phyloP scores from a whole-genome alignment of 208 protist genomes.

The Trypanosoma lewisi region DNA sequence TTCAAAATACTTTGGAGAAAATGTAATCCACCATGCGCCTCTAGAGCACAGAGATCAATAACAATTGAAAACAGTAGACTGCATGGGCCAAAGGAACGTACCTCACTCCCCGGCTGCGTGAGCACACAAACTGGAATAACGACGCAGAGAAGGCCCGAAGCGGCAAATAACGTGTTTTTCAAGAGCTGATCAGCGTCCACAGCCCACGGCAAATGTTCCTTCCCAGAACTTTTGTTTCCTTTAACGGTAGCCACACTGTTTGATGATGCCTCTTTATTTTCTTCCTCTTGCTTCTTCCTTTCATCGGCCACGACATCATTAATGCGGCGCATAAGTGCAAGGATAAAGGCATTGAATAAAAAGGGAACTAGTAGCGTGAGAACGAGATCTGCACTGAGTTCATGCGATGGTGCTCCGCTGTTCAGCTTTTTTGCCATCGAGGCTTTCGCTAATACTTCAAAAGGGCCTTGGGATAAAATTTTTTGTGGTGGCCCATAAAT shows the following conservation, averaged over 20 bases:
- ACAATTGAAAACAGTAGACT: slow-evolving; percentile 36
- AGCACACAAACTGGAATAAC: slow-evolving; percentile 30
- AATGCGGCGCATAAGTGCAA: slow-evolving; percentile 25
- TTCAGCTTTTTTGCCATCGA: neutral
- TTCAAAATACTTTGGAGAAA: slow-evolving; percentile 15
- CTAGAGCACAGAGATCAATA: slow-evolving; percentile 29
- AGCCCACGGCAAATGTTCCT: neutral
- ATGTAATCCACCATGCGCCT: slow-evolving; percentile 18
- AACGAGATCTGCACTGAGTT: slow-evolving; percentile 56
- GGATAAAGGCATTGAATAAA: slow-evolving; percentile 32
- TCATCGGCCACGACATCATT: slow-evolving; percentile 14
- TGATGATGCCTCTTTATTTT: slow-evolving; percentile 21
- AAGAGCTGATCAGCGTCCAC: slow-evolving; percentile 44
- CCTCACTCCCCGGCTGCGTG: slow-evolving; percentile 39
- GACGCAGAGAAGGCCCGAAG: slow-evolving; percentile 16
- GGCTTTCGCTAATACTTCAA: slow-evolving; percentile 9
- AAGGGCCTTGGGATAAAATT: slow-evolving; percentile 19
- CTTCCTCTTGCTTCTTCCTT: neutral
- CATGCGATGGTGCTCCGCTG: neutral
- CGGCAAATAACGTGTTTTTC: slow-evolving; percentile 41
- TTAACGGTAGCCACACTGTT: slow-evolving; percentile 32
- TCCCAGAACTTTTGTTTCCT: slow-evolving; percentile 11
- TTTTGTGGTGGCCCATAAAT: slow-evolving; percentile 21
- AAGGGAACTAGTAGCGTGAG: slow-evolving; percentile 35
- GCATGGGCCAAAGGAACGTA: slow-evolving; percentile 39